phyloP scores from a whole-genome alignment of 495 filamentous ascomycete genomes.

The Hyaloscypha variabilis region DNA sequence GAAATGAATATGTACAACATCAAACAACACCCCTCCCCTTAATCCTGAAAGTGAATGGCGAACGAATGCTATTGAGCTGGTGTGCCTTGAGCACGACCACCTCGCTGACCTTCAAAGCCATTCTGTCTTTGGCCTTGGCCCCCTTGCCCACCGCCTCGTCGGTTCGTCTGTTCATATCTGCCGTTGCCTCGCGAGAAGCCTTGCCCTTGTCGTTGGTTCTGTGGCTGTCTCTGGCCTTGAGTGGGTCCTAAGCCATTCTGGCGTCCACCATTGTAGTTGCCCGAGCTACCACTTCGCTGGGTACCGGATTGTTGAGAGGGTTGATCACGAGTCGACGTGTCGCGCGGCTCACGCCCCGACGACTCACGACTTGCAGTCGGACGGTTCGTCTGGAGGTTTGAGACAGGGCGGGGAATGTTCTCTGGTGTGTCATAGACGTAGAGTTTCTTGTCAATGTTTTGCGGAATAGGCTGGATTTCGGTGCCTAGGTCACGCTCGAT shows the following conservation, averaged over 20 bases:
- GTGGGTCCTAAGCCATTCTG: constrained; percentile 25
- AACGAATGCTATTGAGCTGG: constrained; percentile 29
- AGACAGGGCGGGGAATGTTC: constrained; percentile 79
- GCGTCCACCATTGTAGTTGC: constrained; percentile 25
- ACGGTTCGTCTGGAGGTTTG: constrained; percentile 42
- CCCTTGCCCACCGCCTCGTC: constrained; percentile 36
- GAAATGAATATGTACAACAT: constrained; percentile 34
- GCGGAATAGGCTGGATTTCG: constrained; percentile 94
- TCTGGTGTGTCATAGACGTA: constrained; percentile 98
- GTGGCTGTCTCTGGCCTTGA: constrained; percentile 39
- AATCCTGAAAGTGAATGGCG: constrained; percentile 1
- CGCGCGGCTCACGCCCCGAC: constrained; percentile 4
- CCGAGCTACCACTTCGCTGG: constrained; percentile 23
- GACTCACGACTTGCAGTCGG: constrained; percentile 26
- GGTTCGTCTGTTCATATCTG: constrained; percentile 39
- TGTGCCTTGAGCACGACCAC: constrained; percentile 41
- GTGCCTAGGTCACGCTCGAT: constrained; percentile 97
- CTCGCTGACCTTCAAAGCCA: constrained; percentile 44
- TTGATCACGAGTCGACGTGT: constrained; percentile 31
- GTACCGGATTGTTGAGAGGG: constrained; percentile 33
- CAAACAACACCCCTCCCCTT: constrained; percentile 18
- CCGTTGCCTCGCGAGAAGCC: constrained; percentile 32
- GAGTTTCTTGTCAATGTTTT: constrained; percentile 93
- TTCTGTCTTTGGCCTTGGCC: constrained; percentile 41
- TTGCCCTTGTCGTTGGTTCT: constrained; percentile 34